phyloP scores from a whole-genome alignment of 2,329 filamentous ascomycete genomes.

The Aureobasidium vineae region DNA sequence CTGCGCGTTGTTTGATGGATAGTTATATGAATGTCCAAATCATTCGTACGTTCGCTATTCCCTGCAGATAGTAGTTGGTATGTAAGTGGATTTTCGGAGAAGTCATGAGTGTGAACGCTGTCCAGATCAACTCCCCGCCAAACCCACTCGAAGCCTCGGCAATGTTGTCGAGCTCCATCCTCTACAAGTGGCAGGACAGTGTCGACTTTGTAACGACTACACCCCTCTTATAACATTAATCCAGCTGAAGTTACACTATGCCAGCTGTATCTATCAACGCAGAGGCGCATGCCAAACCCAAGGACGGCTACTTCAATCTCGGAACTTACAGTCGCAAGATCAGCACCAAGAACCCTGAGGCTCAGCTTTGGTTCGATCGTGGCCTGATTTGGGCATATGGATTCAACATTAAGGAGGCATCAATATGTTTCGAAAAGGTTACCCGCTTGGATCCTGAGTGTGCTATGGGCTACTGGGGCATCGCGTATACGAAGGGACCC shows the following conservation, averaged over 20 bases:
- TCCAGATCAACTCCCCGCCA: conserved; percentile 12
- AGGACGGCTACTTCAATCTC: conserved; percentile 53
- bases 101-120: background rate
- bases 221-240: background rate
- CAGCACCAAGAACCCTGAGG: conserved; percentile 52
- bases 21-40: no score
- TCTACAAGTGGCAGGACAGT: background rate
- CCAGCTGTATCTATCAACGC: conserved; percentile 17
- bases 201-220: background rate
- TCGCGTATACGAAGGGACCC: conserved; percentile 69
- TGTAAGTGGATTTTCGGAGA: background rate
- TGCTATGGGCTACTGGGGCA: conserved; percentile 66
- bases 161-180: background rate
- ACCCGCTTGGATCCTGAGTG: conserved; percentile 55
- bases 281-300: background rate
- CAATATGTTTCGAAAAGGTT: conserved; percentile 62
- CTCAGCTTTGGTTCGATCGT: conserved; percentile 68
- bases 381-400: conserved; percentile 71
- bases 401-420: conserved; percentile 74
- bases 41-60: no score
- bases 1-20: background rate
- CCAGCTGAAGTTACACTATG: background rate
- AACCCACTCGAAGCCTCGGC: conserved; percentile 15
- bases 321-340: conserved; percentile 58
- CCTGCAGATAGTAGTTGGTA: background rate